Conservation (phyloP, 1,284 basidiomycete genomes). For the Ganoderma multipileum region DNA sequence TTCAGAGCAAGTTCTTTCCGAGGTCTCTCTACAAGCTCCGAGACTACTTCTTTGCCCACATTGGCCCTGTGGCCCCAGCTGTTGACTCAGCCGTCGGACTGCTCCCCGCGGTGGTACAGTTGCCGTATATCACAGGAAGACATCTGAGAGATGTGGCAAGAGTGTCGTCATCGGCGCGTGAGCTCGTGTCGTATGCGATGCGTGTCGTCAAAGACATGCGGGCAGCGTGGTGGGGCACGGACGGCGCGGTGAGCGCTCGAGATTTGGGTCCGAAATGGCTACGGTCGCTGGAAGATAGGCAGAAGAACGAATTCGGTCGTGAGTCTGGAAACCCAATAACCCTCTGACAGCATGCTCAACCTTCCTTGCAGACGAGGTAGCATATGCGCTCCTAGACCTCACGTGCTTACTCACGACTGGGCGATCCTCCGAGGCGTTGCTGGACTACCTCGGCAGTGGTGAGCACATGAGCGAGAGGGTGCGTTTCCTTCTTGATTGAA, state of each 20-base stretch:
- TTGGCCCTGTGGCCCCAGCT: conserved; percentile 33
- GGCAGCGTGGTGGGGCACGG: conserved; percentile 73
- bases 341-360: neutral
- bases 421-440: conserved; percentile 66
- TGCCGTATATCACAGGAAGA: conserved; percentile 65
- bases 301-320: conserved; percentile 71
- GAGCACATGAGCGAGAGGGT: conserved; percentile 85
- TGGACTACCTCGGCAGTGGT: conserved; percentile 76
- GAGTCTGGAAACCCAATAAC: conserved; percentile 37
- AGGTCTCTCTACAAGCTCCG: conserved; percentile 60
- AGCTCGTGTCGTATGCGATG: conserved; percentile 73
- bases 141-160: conserved; percentile 71
- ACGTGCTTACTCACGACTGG: conserved; percentile 77
- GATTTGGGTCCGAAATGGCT: conserved; percentile 79
- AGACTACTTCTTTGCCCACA: conserved; percentile 51
- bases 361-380: conserved; percentile 54
- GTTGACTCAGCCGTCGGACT: conserved; percentile 38
- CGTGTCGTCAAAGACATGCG: conserved; percentile 76
- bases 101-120: conserved; percentile 53
- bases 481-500: conserved; percentile 28
- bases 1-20: conserved; percentile 47
- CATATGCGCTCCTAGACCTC: conserved; percentile 71
- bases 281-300: conserved; percentile 63
- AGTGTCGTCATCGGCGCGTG: conserved; percentile 72
- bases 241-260: conserved; percentile 67